These are phyloP conservation scores for Leptographium wingfieldii DNA, from an alignment of 2,329 filamentous ascomycete genomes.

Conservation along the genomic window DNA sequence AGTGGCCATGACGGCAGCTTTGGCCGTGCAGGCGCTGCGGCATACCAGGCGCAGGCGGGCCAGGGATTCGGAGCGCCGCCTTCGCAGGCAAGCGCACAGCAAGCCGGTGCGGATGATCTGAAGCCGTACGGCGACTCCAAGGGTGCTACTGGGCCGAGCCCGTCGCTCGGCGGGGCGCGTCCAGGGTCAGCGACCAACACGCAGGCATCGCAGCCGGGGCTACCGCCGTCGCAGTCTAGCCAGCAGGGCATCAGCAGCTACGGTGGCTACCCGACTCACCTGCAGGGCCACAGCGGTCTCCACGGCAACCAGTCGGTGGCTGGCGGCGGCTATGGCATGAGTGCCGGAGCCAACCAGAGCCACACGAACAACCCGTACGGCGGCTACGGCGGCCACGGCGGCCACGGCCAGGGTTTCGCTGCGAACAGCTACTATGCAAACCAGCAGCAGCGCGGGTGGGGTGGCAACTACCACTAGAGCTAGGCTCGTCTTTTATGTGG, in stretches of 20 bases:
- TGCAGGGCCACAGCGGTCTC: constrained; percentile 37
- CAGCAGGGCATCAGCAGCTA: constrained; percentile 42
- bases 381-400: constrained; percentile 35
- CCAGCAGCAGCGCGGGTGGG: constrained; percentile 40
- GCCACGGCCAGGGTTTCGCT: constrained; percentile 35
- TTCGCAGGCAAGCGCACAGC: constrained; percentile 30
- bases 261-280: constrained; percentile 41
- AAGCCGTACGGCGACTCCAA: constrained; percentile 48
- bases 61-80: constrained; percentile 40
- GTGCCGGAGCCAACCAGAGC: constrained; percentile 34
- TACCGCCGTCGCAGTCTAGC: constrained; percentile 41
- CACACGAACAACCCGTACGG: constrained; percentile 44
- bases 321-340: constrained; percentile 40
- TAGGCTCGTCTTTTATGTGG: not conserved
- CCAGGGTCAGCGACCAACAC: constrained; percentile 47
- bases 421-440: constrained; percentile 35
- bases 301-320: constrained; percentile 35
- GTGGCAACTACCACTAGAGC: constrained; percentile 38
- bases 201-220: constrained; percentile 36
- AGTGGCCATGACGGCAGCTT: constrained; percentile 41
- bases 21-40: constrained; percentile 33
- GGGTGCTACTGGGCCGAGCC: constrained; percentile 40
- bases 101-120: constrained; percentile 37
- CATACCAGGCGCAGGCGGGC: constrained; percentile 41
- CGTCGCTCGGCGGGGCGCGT: constrained; percentile 40